Conservation (phyloP, 208 protist species). For the Blastocrithidia nonstop region DNA sequence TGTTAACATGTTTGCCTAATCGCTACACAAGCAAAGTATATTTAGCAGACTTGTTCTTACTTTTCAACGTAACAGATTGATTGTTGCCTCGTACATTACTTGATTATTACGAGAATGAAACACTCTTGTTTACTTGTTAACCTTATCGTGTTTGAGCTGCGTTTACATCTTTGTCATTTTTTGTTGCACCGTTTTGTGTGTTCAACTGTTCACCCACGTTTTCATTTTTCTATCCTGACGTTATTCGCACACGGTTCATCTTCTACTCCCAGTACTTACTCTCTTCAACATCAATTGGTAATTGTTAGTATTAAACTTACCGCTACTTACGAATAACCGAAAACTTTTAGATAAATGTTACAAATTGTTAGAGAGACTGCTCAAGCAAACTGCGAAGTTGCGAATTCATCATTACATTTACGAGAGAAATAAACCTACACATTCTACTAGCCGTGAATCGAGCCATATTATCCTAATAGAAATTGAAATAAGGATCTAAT, state of each 20-base stretch:
- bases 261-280: too few species aligned
- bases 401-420: conserved; percentile 84
- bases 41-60: too few species aligned
- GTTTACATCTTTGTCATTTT: background rate
- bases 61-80: too few species aligned
- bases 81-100: too few species aligned
- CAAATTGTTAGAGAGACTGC: conserved; percentile 61
- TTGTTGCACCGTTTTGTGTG: too few species aligned
- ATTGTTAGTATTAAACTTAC: too few species aligned
- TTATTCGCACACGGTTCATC: too few species aligned
- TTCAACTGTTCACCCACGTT: too few species aligned
- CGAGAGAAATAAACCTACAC: conserved; percentile 78
- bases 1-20: conserved; percentile 26
- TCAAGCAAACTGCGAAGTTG: conserved; percentile 73
- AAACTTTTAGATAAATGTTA: conserved; percentile 53
- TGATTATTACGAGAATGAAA: too few species aligned
- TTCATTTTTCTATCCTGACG: too few species aligned
- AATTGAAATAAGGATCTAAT: conserved; percentile 86
- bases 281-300: too few species aligned
- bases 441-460: conserved; percentile 72
- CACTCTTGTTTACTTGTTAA: conserved; percentile 1
- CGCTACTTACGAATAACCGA: too few species aligned
- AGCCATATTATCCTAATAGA: conserved; percentile 86
- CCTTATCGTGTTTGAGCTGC: background rate
- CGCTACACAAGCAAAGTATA: conserved; percentile 47